A percentile compares a stretch with the other conserved stretches of the same genome.
Conservation (phyloP, 2,329 filamentous ascomycete species). For the Alternaria sp. region DNA sequence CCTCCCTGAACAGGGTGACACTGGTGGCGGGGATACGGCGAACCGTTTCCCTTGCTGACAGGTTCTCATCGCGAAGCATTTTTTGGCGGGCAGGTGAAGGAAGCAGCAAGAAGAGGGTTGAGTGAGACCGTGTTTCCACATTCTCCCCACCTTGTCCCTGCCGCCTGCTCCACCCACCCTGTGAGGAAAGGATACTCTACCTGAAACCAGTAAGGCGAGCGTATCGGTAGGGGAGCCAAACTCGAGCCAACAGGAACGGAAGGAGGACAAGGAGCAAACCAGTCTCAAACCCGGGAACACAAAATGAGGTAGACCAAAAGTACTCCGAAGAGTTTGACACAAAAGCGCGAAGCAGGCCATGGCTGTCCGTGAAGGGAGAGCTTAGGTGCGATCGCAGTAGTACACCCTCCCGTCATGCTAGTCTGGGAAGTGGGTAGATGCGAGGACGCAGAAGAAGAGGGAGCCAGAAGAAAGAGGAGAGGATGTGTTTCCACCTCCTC, state of each 20-base stretch:
- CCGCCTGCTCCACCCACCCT: background rate
- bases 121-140: background rate
- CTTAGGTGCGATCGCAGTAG: background rate
- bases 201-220: constrained; percentile 14
- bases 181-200: constrained; percentile 22
- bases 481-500: background rate
- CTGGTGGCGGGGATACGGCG: constrained; percentile 26
- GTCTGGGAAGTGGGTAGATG: background rate
- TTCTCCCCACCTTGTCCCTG: background rate
- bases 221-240: background rate
- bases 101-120: background rate
- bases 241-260: constrained; percentile 3
- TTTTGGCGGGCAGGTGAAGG: constrained; percentile 1
- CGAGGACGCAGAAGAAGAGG: background rate
- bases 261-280: constrained; percentile 8
- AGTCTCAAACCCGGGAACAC: constrained; percentile 9
- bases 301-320: background rate
- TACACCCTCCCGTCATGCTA: background rate
- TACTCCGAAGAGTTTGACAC: constrained; percentile 2
- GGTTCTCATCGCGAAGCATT: constrained; percentile 27
- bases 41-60: constrained; percentile 25
- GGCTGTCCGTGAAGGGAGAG: background rate
- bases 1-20: constrained; percentile 29
- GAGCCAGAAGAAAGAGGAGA: background rate
- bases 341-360: background rate